These are phyloP conservation scores for Vitis cinerea DNA, from an alignment of 164 flowering plant species.

Conservation along the genomic window DNA sequence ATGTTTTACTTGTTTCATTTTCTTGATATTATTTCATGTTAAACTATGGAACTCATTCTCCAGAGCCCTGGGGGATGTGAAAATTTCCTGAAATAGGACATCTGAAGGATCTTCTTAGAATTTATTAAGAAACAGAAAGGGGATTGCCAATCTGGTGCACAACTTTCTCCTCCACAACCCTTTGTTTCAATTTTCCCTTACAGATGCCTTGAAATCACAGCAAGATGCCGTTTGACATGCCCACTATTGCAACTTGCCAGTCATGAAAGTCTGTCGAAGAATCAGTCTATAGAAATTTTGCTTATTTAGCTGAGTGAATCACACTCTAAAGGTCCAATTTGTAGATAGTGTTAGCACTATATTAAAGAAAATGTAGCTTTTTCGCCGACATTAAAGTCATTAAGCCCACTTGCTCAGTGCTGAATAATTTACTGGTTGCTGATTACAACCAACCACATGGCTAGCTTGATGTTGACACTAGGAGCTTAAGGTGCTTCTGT, in stretches of 20 bases:
- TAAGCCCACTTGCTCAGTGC: constrained; percentile 7
- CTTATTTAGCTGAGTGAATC: background rate
- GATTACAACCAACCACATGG: constrained; percentile 12
- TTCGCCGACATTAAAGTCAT: constrained; percentile 8
- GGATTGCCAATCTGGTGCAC: no score
- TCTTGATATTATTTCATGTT: background rate
- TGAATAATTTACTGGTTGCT: constrained; percentile 1
- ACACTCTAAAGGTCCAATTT: background rate
- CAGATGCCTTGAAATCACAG: background rate
- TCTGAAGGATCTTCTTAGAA: no score
- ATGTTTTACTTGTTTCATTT: background rate
- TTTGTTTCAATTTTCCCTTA: background rate
- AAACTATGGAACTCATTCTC: no score
- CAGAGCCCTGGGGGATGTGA: no score
- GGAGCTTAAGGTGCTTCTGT: background rate
- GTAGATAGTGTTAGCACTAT: background rate
- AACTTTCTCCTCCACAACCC: background rate
- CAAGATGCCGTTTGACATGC: background rate
- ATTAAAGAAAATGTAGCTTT: constrained; percentile 5
- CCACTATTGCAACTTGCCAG: constrained; percentile 5
- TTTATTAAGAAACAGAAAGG: no score
- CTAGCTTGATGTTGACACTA: constrained; percentile 11
- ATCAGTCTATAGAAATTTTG: background rate
- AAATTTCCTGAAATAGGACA: no score
- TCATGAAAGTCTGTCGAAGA: background rate